Percentiles rank a stretch among this genome's conserved stretches.
phyloP scores from a whole-genome alignment of 2,329 filamentous ascomycete genomes.

The Colletotrichum incanum region DNA sequence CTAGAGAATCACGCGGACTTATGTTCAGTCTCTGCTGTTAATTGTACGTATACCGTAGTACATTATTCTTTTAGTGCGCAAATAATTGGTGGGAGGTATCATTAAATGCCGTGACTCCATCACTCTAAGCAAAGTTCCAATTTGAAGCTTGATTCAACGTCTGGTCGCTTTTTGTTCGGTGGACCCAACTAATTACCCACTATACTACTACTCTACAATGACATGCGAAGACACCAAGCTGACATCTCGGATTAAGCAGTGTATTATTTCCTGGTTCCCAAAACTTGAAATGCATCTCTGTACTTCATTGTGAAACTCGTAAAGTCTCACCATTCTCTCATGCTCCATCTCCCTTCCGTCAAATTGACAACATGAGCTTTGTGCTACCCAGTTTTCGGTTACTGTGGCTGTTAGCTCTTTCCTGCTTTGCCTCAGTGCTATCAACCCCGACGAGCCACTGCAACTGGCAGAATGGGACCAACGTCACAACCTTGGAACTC shows the following conservation, averaged over 20 bases:
- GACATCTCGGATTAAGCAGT: not conserved
- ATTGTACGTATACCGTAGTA: not conserved
- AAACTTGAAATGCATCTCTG: too few species aligned
- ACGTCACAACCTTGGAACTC: constrained; percentile 1
- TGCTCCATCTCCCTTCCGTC: not conserved
- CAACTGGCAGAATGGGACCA: not conserved
- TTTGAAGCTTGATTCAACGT: not conserved
- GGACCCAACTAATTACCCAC: not conserved
- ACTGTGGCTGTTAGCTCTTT: constrained; percentile 4
- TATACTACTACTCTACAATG: not conserved
- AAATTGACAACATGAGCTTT: not conserved
- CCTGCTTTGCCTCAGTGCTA: not conserved
- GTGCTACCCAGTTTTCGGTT: not conserved
- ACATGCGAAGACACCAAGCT: not conserved
- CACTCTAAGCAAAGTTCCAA: not conserved
- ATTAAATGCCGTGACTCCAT: not conserved
- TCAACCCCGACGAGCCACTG: not conserved
- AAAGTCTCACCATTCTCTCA: not conserved
- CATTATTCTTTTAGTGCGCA: not conserved
- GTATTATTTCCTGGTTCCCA: not conserved
- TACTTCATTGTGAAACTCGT: not conserved
- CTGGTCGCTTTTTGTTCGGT: not conserved
- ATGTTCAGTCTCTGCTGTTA: not conserved
- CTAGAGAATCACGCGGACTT: too few species aligned
- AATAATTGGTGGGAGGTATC: too few species aligned